Percentiles rank a stretch among this genome's conserved stretches.
phyloP scores from a whole-genome alignment of 2,329 filamentous ascomycete genomes.

The Juglanconis sp. region DNA sequence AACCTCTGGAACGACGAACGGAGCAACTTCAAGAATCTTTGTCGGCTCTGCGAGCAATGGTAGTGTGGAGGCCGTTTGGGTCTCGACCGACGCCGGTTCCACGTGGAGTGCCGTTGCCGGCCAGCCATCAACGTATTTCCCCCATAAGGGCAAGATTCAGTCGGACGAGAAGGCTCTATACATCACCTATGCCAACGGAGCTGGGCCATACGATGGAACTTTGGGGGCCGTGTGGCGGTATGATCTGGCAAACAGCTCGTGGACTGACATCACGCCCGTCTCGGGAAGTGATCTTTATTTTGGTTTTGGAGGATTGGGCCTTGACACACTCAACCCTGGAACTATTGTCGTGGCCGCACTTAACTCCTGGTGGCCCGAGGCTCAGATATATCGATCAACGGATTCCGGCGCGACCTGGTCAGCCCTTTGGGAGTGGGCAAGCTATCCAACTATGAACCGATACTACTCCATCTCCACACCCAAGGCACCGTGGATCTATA shows the following conservation, averaged over 20 bases:
- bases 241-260: constrained; percentile 43
- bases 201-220: constrained; percentile 55
- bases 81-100: constrained; percentile 49
- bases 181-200: constrained; percentile 51
- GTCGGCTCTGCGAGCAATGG: constrained; percentile 52
- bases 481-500: constrained; percentile 52
- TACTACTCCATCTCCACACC: constrained; percentile 45
- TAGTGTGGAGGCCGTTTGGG: constrained; percentile 48
- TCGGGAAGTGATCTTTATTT: constrained; percentile 44
- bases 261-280: constrained; percentile 56
- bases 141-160: constrained; percentile 52
- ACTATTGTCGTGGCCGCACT: constrained; percentile 55
- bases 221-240: constrained; percentile 53
- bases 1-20: constrained; percentile 41
- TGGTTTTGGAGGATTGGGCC: constrained; percentile 53
- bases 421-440: constrained; percentile 49
- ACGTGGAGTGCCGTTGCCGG: constrained; percentile 50
- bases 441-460: constrained; percentile 41
- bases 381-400: constrained; percentile 51
- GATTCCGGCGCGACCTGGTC: constrained; percentile 55
- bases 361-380: constrained; percentile 60
- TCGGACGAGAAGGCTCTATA: constrained; percentile 52
- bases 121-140: constrained; percentile 49
- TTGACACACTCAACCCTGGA: constrained; percentile 52
- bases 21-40: constrained; percentile 54